Percentiles rank a stretch among this genome's conserved stretches.
Conservation (phyloP, 257 asterid species). For the Solanum habrochaites region DNA sequence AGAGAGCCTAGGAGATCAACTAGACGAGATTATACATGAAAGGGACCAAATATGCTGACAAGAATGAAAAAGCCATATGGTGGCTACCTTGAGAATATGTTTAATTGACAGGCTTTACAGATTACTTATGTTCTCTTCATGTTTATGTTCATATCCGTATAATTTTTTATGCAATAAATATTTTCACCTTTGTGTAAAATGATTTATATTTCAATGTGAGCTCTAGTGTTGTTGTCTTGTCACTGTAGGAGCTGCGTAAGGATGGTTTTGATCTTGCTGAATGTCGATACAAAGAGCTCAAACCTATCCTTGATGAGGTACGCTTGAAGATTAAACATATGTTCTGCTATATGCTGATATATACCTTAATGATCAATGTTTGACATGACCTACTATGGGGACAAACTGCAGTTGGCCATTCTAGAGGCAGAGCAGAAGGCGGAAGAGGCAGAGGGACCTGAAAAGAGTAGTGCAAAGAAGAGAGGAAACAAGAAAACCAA, state of each 20-base stretch:
- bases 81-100: background rate
- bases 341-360: background rate
- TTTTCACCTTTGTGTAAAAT: background rate
- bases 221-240: background rate
- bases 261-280: constrained; percentile 98
- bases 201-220: background rate
- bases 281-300: constrained; percentile 86
- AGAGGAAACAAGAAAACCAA: constrained; percentile 53
- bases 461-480: constrained; percentile 52
- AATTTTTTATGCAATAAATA: background rate
- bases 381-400: background rate
- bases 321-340: background rate
- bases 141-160: background rate
- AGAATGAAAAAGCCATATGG: background rate
- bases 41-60: background rate
- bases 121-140: background rate
- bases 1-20: background rate
- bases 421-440: constrained; percentile 94
- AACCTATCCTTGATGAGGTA: constrained; percentile 96
- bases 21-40: background rate
- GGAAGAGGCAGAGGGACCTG: constrained; percentile 72
- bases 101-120: background rate
- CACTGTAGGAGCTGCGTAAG: constrained; percentile 72
- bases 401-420: constrained; percentile 53
- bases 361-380: background rate